Evolutionary conservation across 2,329 filamentous ascomycete genomes (phyloP).

Genomic region (Blumeriella jaapii): DNA sequence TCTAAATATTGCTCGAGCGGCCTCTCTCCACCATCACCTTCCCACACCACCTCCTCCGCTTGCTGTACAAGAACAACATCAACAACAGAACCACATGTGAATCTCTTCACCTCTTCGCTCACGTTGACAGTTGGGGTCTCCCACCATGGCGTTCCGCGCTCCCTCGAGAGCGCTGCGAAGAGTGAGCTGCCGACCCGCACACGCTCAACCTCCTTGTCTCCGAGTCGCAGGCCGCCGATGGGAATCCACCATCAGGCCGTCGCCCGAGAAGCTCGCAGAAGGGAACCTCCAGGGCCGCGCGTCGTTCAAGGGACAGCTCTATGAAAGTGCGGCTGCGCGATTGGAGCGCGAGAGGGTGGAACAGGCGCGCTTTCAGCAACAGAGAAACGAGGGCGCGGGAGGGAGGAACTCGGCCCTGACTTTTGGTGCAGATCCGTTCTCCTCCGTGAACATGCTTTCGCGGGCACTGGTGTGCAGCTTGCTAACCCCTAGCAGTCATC

Average conservation of each 20-base stretch:
- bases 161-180: conserved; percentile 21
- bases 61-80: too few species aligned
- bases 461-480: background rate
- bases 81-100: too few species aligned
- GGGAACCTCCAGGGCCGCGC: conserved; percentile 13
- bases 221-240: conserved; percentile 13
- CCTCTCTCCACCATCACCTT: too few species aligned
- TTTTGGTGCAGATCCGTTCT: conserved; percentile 34
- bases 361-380: conserved; percentile 36
- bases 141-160: conserved; percentile 18
- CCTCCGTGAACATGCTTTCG: background rate
- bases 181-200: conserved; percentile 10
- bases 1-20: too few species aligned
- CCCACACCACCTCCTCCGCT: too few species aligned
- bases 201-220: conserved; percentile 14
- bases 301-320: conserved; percentile 46
- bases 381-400: conserved; percentile 30
- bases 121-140: too few species aligned
- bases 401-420: conserved; percentile 40
- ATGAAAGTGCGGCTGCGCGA: conserved; percentile 44
- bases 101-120: too few species aligned
- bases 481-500: conserved; percentile 17
- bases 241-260: too few species aligned
- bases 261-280: conserved; percentile 12
- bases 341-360: conserved; percentile 43